phyloP scores from a whole-genome alignment of 345 rosid genomes.

The Populus euphratica region DNA sequence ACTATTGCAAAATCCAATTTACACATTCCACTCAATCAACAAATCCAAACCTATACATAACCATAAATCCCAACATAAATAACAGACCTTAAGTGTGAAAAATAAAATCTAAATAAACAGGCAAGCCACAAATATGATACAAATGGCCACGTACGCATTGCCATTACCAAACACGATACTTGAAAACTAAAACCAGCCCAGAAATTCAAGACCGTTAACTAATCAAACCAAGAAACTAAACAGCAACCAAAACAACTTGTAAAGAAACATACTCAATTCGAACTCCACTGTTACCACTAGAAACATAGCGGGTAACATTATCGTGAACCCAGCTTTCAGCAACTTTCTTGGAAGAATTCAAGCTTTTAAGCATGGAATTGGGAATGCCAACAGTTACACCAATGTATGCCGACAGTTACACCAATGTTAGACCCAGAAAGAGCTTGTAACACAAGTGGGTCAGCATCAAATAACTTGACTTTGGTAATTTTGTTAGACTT shows the following conservation, averaged over 20 bases:
- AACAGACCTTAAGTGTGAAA: background rate
- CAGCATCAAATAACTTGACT: conserved; percentile 75
- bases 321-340: conserved; percentile 93
- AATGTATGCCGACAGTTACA: conserved; percentile 67
- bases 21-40: no score
- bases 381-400: conserved; percentile 70
- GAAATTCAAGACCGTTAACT: background rate
- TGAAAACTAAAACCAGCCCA: background rate
- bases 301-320: conserved; percentile 84
- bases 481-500: conserved; percentile 70
- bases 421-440: conserved; percentile 67
- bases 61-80: conserved; percentile 7
- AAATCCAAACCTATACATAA: no score
- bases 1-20: no score
- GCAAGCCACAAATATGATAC: no score
- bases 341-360: conserved; percentile 70
- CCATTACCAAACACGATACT: background rate
- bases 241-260: background rate
- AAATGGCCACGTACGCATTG: background rate
- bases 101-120: no score
- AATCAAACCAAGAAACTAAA: background rate
- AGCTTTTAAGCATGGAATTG: conserved; percentile 51
- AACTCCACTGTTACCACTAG: conserved; percentile 43
- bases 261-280: conserved; percentile 58
- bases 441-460: conserved; percentile 64